Evolutionary conservation across 805 yeast species (phyloP).

Genomic region (Ogataea salicorniae): DNA sequence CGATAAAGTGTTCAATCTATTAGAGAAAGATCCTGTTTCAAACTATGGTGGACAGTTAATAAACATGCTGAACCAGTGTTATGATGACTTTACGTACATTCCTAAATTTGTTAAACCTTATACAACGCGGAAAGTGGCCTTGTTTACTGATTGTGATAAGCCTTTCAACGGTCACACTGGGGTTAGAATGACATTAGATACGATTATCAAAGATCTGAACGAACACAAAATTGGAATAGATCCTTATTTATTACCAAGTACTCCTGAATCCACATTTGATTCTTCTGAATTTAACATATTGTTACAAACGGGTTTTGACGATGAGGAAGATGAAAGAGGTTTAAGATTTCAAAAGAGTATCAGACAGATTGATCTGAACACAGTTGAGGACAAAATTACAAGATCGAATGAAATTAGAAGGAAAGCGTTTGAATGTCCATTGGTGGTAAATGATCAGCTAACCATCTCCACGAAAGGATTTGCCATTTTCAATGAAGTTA

Average conservation of each 20-base stretch:
- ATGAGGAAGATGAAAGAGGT: conserved; percentile 1
- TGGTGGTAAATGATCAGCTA: conserved; percentile 49
- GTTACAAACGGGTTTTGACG: conserved; percentile 12
- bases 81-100: conserved; percentile 47
- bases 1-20: conserved; percentile 26
- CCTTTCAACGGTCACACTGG: conserved; percentile 47
- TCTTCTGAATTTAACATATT: conserved; percentile 37
- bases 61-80: conserved; percentile 43
- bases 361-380: conserved; percentile 36
- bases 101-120: conserved; percentile 38
- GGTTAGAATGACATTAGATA: conserved; percentile 45
- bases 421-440: conserved; percentile 54
- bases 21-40: conserved; percentile 15
- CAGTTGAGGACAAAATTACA: conserved; percentile 44
- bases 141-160: conserved; percentile 70
- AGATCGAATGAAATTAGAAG: conserved; percentile 59
- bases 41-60: conserved; percentile 33
- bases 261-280: conserved; percentile 34
- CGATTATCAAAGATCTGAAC: conserved; percentile 55
- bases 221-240: conserved; percentile 47
- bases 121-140: conserved; percentile 54
- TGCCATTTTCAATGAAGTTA: conserved; percentile 53
- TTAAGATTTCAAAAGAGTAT: conserved; percentile 30
- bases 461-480: conserved; percentile 70
- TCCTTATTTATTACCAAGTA: conserved; percentile 56